Base-by-base conservation (phyloP, 768 basidiomycete genomes). In the Boletus bicolor region DNA sequence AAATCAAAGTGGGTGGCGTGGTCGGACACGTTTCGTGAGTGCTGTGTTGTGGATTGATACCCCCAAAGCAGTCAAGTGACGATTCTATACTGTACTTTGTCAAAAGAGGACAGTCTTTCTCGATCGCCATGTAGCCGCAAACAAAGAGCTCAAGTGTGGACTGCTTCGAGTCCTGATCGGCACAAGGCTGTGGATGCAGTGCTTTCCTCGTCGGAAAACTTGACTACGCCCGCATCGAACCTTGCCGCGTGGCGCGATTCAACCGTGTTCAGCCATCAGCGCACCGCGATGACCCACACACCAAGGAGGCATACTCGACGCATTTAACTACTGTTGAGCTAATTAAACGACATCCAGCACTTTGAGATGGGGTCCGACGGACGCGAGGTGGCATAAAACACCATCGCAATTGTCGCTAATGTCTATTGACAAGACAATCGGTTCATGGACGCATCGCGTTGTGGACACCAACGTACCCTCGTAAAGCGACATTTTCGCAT, bases 161-260 rank as follows among this genome's bases (percentile, higher is more conserved):
- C 19, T 19, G 19, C 19, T 19, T 19, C 19, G 19, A 19, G 19
- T 19, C 19, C 19, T 19, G 19, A 19, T 19, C 19, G 19, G 19
- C 19, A 19, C 19, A 19, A 19, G 19, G 19, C 19, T 19, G 19
- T 19, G 19, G 19, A 19, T 1, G 65, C 68, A 26, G 77, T 76
- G 0, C 87, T 81, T 54, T 89, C 86, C 26, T 82, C 80, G 51
- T 94, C 90, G 0, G 83, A 75, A 60, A 94, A 71, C 39, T 80
- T 77, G 8, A 81, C 80, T 0, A 95, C 75, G 0, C 83, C 79
- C 2, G 91, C 82, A 42, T 93, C 91, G 54, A 98, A 93, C 1
- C 87, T 79, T 9, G 91, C 86, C 0, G 93, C 85, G 47, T 85
- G 83, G 42, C 91, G 85, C 0, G 94, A 68, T 53, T 96, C 92